Evolutionary conservation across 2,329 filamentous ascomycete species (phyloP).

Genomic region (Leptographium procerum): DNA sequence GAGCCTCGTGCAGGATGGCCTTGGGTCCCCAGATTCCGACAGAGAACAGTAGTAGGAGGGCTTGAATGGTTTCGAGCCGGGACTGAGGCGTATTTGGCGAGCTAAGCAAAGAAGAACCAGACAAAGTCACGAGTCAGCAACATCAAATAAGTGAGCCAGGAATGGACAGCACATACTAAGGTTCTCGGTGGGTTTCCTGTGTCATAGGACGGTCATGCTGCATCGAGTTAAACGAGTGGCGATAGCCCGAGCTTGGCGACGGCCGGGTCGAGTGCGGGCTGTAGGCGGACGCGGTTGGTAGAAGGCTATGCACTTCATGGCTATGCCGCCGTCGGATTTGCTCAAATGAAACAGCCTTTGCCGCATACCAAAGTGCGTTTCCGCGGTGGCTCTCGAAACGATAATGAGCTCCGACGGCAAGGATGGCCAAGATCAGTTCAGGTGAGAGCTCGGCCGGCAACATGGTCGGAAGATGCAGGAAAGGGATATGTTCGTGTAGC

Average conservation of each 20-base stretch:
- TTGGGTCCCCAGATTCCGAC: conserved; percentile 51
- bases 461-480: conserved; percentile 58
- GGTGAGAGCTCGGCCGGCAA: conserved; percentile 52
- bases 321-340: conserved; percentile 47
- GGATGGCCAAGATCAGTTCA: conserved; percentile 55
- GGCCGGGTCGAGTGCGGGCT: conserved; percentile 49
- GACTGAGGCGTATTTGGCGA: conserved; percentile 48
- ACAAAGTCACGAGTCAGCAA: not conserved
- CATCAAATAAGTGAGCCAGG: not conserved
- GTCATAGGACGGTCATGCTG: conserved; percentile 45
- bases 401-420: conserved; percentile 57
- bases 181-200: conserved; percentile 47
- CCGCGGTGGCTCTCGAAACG: conserved; percentile 48
- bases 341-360: conserved; percentile 45
- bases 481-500: conserved; percentile 48
- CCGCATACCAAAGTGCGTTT: conserved; percentile 50
- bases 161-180: conserved; percentile 35
- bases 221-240: conserved; percentile 47
- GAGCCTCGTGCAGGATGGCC: conserved; percentile 45
- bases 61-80: conserved; percentile 53
- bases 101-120: conserved; percentile 19
- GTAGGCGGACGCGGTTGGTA: conserved; percentile 46
- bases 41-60: conserved; percentile 48
- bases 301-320: conserved; percentile 42
- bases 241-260: conserved; percentile 44